Base-by-base conservation (phyloP, 1,284 basidiomycete species). In the Cryptococcus sp. region DNA sequence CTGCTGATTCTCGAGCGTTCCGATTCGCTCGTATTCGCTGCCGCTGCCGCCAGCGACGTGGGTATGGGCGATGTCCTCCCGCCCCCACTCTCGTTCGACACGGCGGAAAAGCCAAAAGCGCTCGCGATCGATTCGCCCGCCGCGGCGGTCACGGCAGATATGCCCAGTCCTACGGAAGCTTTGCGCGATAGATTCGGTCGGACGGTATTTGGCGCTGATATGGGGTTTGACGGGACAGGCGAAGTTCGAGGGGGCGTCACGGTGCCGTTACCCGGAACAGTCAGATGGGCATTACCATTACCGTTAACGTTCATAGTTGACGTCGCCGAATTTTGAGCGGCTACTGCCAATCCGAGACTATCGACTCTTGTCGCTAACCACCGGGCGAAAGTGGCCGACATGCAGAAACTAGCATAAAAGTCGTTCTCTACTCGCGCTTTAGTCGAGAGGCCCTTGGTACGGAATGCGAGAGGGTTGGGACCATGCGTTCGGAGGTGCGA, bases 401-500 rank as follows among this genome's bases (percentile, higher is more conserved):
- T 78, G 60, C 76, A 78, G 61, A 79, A 79, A 10, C 66, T 53
- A 2, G 77, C 71, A 63, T 79, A 79, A 50, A 79, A 79, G 55
- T 79, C 77, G 42, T 52, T 65, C 55, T 79, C 77, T 15, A 78
- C 77, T 20, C 77, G 62, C n/a, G 68, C 59, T 50, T 78, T 77
- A 8, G 66, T 65, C 1, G 64, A 60, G 19, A 79, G 62, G 15
- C 76, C 76, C 48, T 72, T 74, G 2, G 67, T 67, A 43, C 85
- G 85, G 80, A 93, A 94, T 3, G 88, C 85, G 4, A 94, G 78
- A 2, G 88, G 84, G 46, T 86, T 79, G 0, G 78, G 85, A 0
- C 93, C 93, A 69, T 90, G 84, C 0, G 84, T 81, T 69, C 89
- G 91, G 23, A 98, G 82, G 8, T 90, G 93, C 6, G 85, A 82